phyloP scores from a whole-genome alignment of 2,329 filamentous ascomycete species.

The Sporothrix globosa region DNA sequence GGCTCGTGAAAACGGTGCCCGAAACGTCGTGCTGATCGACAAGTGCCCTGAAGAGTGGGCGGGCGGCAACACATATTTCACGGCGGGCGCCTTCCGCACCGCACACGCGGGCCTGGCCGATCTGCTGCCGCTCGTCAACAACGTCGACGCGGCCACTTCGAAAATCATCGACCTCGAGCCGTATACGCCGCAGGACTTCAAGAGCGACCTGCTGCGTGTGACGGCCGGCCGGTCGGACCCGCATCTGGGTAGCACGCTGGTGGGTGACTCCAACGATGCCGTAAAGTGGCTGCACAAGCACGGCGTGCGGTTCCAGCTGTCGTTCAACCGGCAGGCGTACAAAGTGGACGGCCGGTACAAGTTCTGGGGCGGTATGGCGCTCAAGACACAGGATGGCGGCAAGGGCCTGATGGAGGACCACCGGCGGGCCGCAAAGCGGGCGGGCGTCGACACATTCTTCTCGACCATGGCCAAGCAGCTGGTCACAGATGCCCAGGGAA shows the following conservation, averaged over 20 bases:
- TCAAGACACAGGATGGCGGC: conserved; percentile 62
- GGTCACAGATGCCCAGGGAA: conserved; percentile 41
- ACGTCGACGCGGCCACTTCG: conserved; percentile 53
- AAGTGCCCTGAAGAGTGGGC: conserved; percentile 62
- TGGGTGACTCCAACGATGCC: conserved; percentile 55
- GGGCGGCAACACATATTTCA: conserved; percentile 68
- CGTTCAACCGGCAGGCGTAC: conserved; percentile 68
- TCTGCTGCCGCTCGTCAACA: conserved; percentile 64
- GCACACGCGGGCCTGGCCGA: conserved; percentile 59
- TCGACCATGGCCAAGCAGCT: conserved; percentile 52
- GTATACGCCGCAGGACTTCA: conserved; percentile 60
- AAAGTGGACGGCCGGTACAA: conserved; percentile 62
- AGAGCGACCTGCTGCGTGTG: conserved; percentile 59
- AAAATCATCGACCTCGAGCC: conserved; percentile 60
- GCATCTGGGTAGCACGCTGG: conserved; percentile 52
- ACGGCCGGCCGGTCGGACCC: conserved; percentile 58
- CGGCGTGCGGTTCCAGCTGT: conserved; percentile 62
- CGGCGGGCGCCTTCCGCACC: conserved; percentile 65
- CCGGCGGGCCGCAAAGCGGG: conserved; percentile 47
- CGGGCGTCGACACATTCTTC: conserved; percentile 52
- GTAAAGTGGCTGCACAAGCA: conserved; percentile 60
- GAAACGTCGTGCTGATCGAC: conserved; percentile 59
- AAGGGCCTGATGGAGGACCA: conserved; percentile 61
- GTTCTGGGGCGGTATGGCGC: conserved; percentile 68
- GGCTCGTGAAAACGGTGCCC: conserved; percentile 53